phyloP scores from a whole-genome alignment of 2,329 filamentous ascomycete species.

The Ophiognomonia clavigignenti-juglandacearum region DNA sequence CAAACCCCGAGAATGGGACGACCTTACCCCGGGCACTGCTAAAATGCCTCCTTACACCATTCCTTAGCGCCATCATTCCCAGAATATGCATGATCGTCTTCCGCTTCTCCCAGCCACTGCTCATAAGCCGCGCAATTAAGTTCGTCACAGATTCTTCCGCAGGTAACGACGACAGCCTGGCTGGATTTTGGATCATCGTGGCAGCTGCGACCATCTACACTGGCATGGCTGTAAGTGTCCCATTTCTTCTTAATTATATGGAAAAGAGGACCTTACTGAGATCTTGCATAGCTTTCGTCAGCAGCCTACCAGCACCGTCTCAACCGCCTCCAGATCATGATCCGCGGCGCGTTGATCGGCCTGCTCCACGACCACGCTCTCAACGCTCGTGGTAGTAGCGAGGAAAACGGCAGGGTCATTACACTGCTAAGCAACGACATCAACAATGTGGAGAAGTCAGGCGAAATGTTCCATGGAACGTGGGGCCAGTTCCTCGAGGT shows the following conservation, averaged over 20 bases:
- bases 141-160: conserved; percentile 21
- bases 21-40: conserved; percentile 28
- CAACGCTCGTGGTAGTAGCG: conserved; percentile 10
- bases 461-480: conserved; percentile 35
- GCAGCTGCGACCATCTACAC: conserved; percentile 29
- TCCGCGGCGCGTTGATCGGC: conserved; percentile 18
- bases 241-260: background rate
- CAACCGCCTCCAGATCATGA: conserved; percentile 20
- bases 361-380: conserved; percentile 18
- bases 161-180: background rate
- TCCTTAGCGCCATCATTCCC: conserved; percentile 28
- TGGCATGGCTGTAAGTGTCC: conserved; percentile 33
- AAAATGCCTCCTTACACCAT: conserved; percentile 23
- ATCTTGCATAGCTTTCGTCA: conserved; percentile 15
- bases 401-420: conserved; percentile 28
- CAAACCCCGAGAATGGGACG: conserved; percentile 19
- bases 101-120: conserved; percentile 33
- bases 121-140: conserved; percentile 33
- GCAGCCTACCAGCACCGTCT: conserved; percentile 19
- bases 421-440: conserved; percentile 38
- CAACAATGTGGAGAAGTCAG: conserved; percentile 26
- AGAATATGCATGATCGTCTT: conserved; percentile 34
- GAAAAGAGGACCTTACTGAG: background rate
- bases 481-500: conserved; percentile 39
- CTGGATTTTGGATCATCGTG: conserved; percentile 27